Evolutionary conservation across 78 protist species (phyloP).

Genomic region (Dictyostelium citrinum): DNA sequence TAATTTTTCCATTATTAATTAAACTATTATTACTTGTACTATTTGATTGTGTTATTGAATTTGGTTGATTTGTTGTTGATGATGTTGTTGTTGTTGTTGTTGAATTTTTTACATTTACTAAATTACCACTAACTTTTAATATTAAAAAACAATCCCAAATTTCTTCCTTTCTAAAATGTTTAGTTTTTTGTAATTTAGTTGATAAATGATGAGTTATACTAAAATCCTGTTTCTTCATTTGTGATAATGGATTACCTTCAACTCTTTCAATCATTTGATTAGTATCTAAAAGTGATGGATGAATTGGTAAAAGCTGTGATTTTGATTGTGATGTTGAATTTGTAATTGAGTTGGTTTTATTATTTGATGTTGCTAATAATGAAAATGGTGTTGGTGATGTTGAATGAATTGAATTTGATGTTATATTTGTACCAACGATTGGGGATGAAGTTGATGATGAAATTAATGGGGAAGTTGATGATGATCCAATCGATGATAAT

Average conservation of each 20-base stretch:
- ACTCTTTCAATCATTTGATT: neutral
- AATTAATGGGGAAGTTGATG: neutral
- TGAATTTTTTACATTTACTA: neutral
- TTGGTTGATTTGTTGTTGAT: neutral
- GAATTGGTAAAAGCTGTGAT: conserved; percentile 13
- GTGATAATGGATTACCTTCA: neutral
- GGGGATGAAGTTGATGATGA: neutral
- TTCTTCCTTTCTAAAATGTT: conserved; percentile 41
- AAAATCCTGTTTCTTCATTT: conserved; percentile 2
- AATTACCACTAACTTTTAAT: conserved; percentile 19
- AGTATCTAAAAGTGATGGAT: conserved; percentile 37
- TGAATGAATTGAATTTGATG: neutral
- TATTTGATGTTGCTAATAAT: neutral
- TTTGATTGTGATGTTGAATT: conserved; percentile 12
- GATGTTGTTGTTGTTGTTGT: neutral
- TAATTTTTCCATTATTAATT: neutral
- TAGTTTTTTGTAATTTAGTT: neutral
- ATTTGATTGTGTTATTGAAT: neutral
- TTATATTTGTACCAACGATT: neutral
- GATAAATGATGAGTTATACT: conserved; percentile 13
- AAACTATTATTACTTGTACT: neutral
- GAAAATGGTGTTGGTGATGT: conserved; percentile 20
- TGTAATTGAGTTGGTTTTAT: neutral
- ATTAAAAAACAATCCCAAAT: conserved; percentile 46
- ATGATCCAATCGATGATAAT: neutral